Evolutionary conservation across 176 grass and related monocot species (phyloP), one percentile per base, ranked within the genome.

Genomic region (Paspalum vaginatum): DNA sequence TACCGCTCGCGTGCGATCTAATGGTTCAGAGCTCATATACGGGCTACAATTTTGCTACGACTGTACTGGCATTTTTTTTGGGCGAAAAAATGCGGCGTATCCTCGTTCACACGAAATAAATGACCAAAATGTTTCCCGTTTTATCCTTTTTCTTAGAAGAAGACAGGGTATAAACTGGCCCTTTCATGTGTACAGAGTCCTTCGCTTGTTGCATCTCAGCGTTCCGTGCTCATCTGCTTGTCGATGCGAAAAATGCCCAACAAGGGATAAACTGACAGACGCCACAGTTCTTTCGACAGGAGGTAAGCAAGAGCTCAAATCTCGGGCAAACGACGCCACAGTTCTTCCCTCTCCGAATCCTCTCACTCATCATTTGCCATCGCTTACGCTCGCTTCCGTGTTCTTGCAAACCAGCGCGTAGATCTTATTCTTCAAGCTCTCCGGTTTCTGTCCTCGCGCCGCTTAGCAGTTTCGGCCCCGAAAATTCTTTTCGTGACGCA

Each of bases 191-290:
- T 52, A 4, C 17, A 42, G 37, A 42, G 39, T 67, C 20, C 40
- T 38, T 56, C 18, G 48, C 9, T 44, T 44, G 38, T 40, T 61
- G 41, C 43, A 16, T 46, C 41, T 22, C 27, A 54, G 32, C 69
- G 17, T 72, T 88, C 61, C 47, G 38, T 79, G n/a, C 52, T 27
- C 70, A 51, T 77, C 49, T 62, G 6, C 21, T 56, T 72, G n/a
- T n/a, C n/a, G 56, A n/a, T 55, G 76, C 76, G 54, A 69, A 76
- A 54, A 84, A 80, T 61, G 76, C 61, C 54, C 22, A n/a, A n/a
- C 32, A 54, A 60, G 53, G 49, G 47, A 76, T 70, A 61, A 46
- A 46, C 51, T 80, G 41, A 39, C 43, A 37, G 10, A 75, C n/a
- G n/a, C n/a, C n/a, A n/a, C n/a, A n/a, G n/a, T n/a, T n/a, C n/a